These are phyloP conservation scores for Lactarius akahatsu DNA, from an alignment of 768 basidiomycete species.

Conservation along the genomic window DNA sequence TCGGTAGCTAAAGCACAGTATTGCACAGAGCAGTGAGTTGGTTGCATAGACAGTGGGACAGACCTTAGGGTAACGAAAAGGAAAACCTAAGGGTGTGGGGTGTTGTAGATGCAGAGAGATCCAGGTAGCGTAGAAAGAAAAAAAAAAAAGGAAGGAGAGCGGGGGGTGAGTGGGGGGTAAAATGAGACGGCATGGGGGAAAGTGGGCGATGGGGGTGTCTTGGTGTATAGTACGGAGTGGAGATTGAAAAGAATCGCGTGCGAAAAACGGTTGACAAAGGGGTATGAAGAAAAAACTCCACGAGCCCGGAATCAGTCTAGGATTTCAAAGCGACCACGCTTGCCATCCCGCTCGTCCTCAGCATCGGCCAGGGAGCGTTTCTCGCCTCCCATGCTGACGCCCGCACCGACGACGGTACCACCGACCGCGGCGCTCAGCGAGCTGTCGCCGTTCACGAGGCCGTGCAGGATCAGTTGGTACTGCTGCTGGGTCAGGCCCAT, in stretches of 20 bases:
- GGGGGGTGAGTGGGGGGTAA: not conserved
- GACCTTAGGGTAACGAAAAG: conserved; percentile 1
- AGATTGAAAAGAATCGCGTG: not conserved
- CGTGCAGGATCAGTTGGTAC: conserved; percentile 75
- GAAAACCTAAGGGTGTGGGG: not conserved
- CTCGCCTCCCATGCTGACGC: conserved; percentile 26
- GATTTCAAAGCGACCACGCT: conserved; percentile 43
- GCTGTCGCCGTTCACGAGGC: conserved; percentile 61
- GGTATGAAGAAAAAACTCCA: conserved; percentile 1
- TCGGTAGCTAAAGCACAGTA: conserved; percentile 14
- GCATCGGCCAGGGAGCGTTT: conserved; percentile 34
- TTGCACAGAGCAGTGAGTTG: conserved; percentile 19
- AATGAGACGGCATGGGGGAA: not conserved
- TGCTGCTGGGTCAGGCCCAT: conserved; percentile 90
- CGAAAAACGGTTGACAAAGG: not conserved
- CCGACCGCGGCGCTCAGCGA: conserved; percentile 10
- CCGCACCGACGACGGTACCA: conserved; percentile 39
- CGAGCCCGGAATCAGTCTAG: conserved; percentile 34
- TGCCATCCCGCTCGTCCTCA: conserved; percentile 39
- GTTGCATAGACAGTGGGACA: conserved; percentile 17
- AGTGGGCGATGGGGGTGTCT: not conserved
- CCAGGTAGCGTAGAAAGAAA: conserved; percentile 6
- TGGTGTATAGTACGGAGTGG: not conserved
- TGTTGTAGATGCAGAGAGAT: conserved; percentile 21
- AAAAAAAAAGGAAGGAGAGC: not conserved